These are phyloP conservation scores for Dryadomyces sulphureus DNA, from an alignment of 2,329 filamentous ascomycete species.

Conservation along the genomic window DNA sequence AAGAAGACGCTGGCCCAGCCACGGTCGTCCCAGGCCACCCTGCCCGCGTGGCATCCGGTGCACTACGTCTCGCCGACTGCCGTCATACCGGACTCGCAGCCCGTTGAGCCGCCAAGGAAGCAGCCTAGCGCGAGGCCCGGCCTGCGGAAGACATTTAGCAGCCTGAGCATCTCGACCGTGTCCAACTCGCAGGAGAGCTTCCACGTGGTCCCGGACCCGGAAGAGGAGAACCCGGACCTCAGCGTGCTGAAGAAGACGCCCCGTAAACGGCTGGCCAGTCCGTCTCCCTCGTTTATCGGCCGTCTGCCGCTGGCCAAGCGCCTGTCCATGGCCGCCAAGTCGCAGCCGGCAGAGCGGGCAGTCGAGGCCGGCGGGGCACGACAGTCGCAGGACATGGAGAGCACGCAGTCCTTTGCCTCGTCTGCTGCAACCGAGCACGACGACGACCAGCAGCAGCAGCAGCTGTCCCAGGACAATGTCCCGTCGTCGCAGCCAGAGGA, in stretches of 20 bases:
- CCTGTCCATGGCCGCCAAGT: constrained; percentile 3
- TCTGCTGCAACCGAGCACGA: not conserved
- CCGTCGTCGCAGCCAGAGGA: constrained; percentile 11
- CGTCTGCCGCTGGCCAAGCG: constrained; percentile 1
- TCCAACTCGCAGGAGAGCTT: not conserved
- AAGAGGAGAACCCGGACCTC: constrained; percentile 2
- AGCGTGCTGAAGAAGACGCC: not conserved
- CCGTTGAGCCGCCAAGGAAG: constrained; percentile 15
- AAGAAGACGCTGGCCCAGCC: not conserved
- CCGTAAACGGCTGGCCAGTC: not conserved
- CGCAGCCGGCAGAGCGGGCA: too few species aligned
- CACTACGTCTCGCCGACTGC: constrained; percentile 5
- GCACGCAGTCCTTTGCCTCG: not conserved
- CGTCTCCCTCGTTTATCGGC: not conserved
- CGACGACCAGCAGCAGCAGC: not conserved
- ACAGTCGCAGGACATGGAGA: not conserved
- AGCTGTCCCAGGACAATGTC: not conserved
- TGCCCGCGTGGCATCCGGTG: not conserved
- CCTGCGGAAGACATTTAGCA: constrained; percentile 7
- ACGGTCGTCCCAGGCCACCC: not conserved
- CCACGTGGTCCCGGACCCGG: not conserved
- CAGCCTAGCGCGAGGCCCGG: constrained; percentile 5
- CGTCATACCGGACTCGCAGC: constrained; percentile 40
- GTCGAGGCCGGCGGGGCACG: too few species aligned
- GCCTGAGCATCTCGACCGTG: not conserved